These are phyloP conservation scores for Fusarium nurragi DNA, from an alignment of 2,329 filamentous ascomycete genomes.

Conservation along the genomic window DNA sequence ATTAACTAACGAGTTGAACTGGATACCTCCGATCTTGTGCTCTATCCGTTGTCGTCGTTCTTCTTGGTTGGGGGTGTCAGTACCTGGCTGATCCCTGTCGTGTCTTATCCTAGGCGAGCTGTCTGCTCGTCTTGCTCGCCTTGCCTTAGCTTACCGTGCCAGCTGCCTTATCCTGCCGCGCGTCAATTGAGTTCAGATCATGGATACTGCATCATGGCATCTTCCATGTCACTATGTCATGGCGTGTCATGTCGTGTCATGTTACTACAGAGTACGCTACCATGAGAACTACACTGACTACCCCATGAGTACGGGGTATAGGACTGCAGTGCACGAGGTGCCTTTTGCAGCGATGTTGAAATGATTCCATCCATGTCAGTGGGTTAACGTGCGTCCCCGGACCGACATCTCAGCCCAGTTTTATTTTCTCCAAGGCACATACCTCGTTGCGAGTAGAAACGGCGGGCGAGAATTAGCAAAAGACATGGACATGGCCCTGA, in stretches of 20 bases:
- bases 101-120: slow-evolving; percentile 1
- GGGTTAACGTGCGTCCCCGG: background rate
- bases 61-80: slow-evolving; percentile 5
- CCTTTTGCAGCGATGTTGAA: background rate
- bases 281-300: background rate
- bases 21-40: background rate
- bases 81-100: slow-evolving; percentile 26
- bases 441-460: no score
- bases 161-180: slow-evolving; percentile 32
- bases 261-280: background rate
- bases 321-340: no score
- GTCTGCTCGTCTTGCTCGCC: slow-evolving; percentile 21
- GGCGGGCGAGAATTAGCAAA: no score
- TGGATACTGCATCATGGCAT: slow-evolving; percentile 9
- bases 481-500: slow-evolving; percentile 7
- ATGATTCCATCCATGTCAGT: slow-evolving; percentile 3
- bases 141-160: slow-evolving; percentile 18
- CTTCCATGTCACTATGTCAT: slow-evolving; percentile 2
- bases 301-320: background rate
- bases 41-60: background rate
- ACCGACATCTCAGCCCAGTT: slow-evolving; percentile 5
- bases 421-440: no score
- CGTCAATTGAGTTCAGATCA: slow-evolving; percentile 26
- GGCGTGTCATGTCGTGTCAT: background rate
- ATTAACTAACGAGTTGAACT: background rate